phyloP scores from a whole-genome alignment of 192 early-diverging fungal species.

The Podila minutissima region DNA sequence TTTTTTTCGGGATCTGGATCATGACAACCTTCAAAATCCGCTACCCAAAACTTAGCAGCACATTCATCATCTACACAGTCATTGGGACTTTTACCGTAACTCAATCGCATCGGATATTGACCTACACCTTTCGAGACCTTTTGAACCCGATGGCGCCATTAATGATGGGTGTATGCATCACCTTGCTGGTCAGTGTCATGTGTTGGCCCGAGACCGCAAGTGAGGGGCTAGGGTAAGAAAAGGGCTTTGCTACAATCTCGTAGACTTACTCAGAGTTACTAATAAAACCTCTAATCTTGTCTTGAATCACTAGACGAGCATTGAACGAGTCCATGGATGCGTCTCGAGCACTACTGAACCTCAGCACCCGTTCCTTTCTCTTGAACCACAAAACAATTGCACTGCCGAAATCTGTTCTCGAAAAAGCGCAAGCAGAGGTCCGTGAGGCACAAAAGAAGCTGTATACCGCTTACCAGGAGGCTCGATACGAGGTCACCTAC shows the following conservation, averaged over 20 bases:
- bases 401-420: conserved; percentile 6
- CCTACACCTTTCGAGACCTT: neutral
- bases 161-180: conserved; percentile 43
- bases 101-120: neutral
- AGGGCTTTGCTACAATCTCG: neutral
- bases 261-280: too few species aligned
- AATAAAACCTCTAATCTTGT: neutral
- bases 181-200: conserved; percentile 38
- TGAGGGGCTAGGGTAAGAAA: conserved; percentile 49
- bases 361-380: conserved; percentile 16
- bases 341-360: conserved; percentile 10
- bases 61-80: conserved; percentile 53
- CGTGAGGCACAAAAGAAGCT: conserved; percentile 16
- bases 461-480: conserved; percentile 9
- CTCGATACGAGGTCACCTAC: conserved; percentile 18
- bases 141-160: conserved; percentile 29
- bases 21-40: conserved; percentile 40
- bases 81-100: conserved; percentile 48
- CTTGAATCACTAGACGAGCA: conserved; percentile 1
- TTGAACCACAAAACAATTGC: conserved; percentile 15
- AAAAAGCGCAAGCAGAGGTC: conserved; percentile 10
- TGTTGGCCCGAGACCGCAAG: conserved; percentile 57
- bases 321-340: conserved; percentile 13
- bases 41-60: conserved; percentile 51
- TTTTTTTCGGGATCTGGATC: conserved; percentile 49